phyloP scores from a whole-genome alignment of 164 flowering plant species.

The Annona squamosa region DNA sequence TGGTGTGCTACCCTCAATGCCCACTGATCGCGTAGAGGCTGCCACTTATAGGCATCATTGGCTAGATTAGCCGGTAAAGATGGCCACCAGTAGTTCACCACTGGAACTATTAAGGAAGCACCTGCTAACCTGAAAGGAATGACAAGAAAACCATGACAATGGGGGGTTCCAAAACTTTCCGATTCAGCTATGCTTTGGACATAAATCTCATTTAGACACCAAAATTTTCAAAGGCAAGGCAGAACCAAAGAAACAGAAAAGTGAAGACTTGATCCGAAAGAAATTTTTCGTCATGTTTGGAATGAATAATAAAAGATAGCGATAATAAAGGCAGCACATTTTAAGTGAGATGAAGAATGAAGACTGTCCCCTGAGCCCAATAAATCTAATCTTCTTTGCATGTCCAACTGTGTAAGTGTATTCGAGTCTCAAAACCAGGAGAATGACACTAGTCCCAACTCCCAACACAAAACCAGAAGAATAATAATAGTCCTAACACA shows the following conservation, averaged over 20 bases:
- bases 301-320: too few relatives aligned
- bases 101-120: conserved; percentile 30
- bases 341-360: too few relatives aligned
- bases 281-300: too few relatives aligned
- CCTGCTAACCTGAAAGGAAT: conserved; percentile 37
- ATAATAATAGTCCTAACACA: too few relatives aligned
- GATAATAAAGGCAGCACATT: too few relatives aligned
- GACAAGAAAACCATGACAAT: neutral
- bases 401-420: too few relatives aligned
- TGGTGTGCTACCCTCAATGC: conserved; percentile 21
- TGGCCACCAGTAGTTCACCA: conserved; percentile 42
- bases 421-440: too few relatives aligned
- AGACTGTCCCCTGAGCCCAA: too few relatives aligned
- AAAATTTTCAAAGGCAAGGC: neutral
- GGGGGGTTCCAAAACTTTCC: neutral
- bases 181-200: neutral
- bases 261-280: neutral
- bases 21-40: conserved; percentile 21
- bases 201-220: neutral
- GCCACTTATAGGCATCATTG: conserved; percentile 8
- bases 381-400: too few relatives aligned
- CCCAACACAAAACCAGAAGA: too few relatives aligned
- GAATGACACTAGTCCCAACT: too few relatives aligned
- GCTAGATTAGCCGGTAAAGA: conserved; percentile 23
- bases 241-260: neutral